A percentile compares a stretch with the other conserved stretches of the same genome.
Conservation (phyloP, 345 rosid species). For the Melastoma malabathricum region DNA sequence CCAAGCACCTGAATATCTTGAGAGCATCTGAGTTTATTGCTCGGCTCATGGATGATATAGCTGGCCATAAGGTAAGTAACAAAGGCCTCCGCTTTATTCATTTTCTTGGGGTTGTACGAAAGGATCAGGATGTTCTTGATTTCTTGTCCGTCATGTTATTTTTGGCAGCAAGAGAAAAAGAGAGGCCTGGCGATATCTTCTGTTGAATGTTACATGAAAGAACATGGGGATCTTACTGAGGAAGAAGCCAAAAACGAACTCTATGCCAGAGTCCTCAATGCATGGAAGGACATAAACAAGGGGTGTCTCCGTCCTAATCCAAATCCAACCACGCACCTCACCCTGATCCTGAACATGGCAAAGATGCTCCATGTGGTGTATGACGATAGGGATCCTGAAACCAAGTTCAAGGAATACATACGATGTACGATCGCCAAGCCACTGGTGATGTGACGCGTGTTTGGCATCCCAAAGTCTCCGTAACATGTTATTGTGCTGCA, state of each 20-base stretch:
- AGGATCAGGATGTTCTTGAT: background rate
- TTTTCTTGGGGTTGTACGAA: too few relatives aligned
- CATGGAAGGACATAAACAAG: constrained; percentile 28
- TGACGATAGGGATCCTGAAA: background rate
- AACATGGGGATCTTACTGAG: constrained; percentile 7
- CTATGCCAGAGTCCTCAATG: constrained; percentile 3
- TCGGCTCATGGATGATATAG: constrained; percentile 13
- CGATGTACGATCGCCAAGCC: too few relatives aligned
- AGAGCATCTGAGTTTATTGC: background rate
- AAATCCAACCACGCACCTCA: constrained; percentile 10
- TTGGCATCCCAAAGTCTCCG: too few relatives aligned
- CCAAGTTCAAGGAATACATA: too few relatives aligned
- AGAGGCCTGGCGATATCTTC: constrained; percentile 13
- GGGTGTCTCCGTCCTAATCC: constrained; percentile 12
- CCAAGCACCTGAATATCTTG: background rate
- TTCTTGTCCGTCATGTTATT: background rate
- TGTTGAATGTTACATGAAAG: constrained; percentile 24
- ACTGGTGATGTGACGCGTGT: too few relatives aligned
- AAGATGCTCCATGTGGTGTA: constrained; percentile 15
- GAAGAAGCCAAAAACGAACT: constrained; percentile 12
- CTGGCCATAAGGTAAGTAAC: background rate
- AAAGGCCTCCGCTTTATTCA: too few relatives aligned
- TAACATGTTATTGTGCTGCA: too few relatives aligned
- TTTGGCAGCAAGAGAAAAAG: constrained; percentile 6
- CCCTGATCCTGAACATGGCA: constrained; percentile 11